Evolutionary conservation across 495 filamentous ascomycete genomes (phyloP).

Genomic region (Xeromyces bisporus): DNA sequence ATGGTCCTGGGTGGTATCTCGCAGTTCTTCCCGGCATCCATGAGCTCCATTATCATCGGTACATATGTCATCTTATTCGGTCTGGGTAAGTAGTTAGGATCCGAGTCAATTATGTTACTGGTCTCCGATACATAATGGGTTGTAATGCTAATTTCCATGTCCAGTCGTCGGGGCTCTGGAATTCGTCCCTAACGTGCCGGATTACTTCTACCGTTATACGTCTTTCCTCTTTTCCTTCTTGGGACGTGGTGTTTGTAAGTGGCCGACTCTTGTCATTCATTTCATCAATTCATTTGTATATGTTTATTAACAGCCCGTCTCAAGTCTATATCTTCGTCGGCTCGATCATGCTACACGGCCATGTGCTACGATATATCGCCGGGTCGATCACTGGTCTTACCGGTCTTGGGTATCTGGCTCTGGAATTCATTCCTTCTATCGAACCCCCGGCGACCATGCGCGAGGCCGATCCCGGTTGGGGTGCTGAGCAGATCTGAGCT

Average conservation of each 20-base stretch:
- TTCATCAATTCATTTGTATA: too few relatives aligned
- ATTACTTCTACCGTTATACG: constrained; percentile 81
- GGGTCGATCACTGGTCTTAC: constrained; percentile 57
- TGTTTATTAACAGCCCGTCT: too few relatives aligned
- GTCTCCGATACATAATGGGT: too few relatives aligned
- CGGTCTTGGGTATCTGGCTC: constrained; percentile 60
- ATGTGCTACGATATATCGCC: constrained; percentile 40
- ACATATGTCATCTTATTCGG: constrained; percentile 83
- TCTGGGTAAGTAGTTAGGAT: constrained; percentile 44
- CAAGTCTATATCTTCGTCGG: constrained; percentile 94
- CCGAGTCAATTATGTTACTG: too few relatives aligned
- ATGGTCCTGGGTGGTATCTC: constrained; percentile 83
- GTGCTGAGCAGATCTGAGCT: constrained; percentile 69
- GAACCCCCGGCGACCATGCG: constrained; percentile 98
- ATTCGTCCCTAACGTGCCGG: constrained; percentile 71
- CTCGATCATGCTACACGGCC: constrained; percentile 54
- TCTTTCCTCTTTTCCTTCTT: constrained; percentile 96
- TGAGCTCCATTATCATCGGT: constrained; percentile 51
- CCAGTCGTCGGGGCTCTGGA: constrained; percentile 40
- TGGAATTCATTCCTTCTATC: constrained; percentile 91
- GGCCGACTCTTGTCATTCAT: not conserved
- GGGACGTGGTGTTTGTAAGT: constrained; percentile 86
- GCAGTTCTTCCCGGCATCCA: constrained; percentile 49
- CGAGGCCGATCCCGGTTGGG: constrained; percentile 77
- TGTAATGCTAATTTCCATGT: too few relatives aligned